A percentile compares a stretch with the other conserved stretches of the same genome.
Evolutionary conservation across 176 grass and related monocot species (phyloP).

Genomic region (Coix lacrymajobi): DNA sequence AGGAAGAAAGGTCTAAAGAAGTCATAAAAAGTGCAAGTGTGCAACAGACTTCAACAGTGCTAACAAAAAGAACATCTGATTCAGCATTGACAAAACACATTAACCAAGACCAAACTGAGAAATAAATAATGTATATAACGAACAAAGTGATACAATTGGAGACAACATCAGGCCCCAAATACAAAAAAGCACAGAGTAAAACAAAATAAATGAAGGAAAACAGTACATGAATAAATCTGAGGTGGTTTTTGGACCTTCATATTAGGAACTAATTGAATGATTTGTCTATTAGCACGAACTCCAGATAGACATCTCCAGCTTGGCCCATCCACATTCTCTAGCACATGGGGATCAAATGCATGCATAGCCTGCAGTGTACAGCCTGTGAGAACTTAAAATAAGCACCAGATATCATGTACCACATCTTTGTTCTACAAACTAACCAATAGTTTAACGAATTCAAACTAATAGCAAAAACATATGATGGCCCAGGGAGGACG

Average conservation of each 20-base stretch:
- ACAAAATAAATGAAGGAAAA: slow-evolving; percentile 12
- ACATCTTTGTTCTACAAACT: neutral
- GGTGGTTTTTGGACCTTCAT: slow-evolving; percentile 46
- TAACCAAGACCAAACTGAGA: neutral
- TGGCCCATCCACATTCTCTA: slow-evolving; percentile 41
- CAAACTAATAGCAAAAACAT: neutral
- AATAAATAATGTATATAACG: neutral
- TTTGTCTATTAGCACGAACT: slow-evolving; percentile 65
- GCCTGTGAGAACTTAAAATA: slow-evolving; percentile 24
- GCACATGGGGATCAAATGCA: slow-evolving; percentile 49
- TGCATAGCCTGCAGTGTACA: slow-evolving; percentile 37
- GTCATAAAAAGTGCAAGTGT: slow-evolving; percentile 15
- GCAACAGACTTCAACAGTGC: neutral
- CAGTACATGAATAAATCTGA: slow-evolving; percentile 2
- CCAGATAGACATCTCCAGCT: slow-evolving; percentile 75
- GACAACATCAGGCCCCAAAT: slow-evolving; percentile 4
- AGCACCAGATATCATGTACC: slow-evolving; percentile 7
- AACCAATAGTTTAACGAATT: neutral
- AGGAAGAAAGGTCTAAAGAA: neutral
- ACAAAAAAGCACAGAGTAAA: neutral
- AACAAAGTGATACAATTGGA: slow-evolving; percentile 6
- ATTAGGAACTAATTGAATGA: slow-evolving; percentile 63
- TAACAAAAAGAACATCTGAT: neutral
- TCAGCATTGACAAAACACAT: slow-evolving; percentile 12
- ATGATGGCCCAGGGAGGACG: neutral